Evolutionary conservation across 345 rosid species (phyloP).

Genomic region (Heritiera fomes): DNA sequence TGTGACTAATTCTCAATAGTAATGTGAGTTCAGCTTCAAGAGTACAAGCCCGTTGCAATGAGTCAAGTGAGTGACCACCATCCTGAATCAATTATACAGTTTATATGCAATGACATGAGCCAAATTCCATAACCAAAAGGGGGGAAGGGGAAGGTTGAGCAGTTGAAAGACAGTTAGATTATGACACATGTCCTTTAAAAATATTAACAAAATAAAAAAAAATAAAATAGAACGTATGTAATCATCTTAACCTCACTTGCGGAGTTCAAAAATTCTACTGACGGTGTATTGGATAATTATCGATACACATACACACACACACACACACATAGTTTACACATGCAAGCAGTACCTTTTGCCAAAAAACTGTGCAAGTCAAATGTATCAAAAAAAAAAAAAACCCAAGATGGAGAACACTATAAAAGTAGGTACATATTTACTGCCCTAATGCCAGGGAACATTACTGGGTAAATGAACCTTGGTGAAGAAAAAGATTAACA

Average conservation of each 20-base stretch:
- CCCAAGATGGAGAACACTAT: neutral
- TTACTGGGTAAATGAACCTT: neutral
- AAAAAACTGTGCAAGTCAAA: neutral
- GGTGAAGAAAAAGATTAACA: neutral
- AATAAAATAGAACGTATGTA: no score
- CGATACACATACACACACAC: no score
- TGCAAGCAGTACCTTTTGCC: neutral
- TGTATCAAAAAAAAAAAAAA: neutral
- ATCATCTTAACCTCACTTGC: no score
- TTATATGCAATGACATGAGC: neutral
- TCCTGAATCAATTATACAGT: conserved; percentile 42
- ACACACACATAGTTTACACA: neutral
- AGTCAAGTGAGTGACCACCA: conserved; percentile 68
- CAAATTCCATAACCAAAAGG: neutral
- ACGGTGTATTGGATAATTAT: no score
- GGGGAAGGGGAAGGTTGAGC: neutral
- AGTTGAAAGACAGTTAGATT: neutral
- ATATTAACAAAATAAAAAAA: no score
- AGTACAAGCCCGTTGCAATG: conserved; percentile 79
- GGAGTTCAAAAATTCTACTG: no score
- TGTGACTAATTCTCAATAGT: conserved; percentile 82
- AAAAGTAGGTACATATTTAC: neutral
- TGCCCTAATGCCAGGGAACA: neutral
- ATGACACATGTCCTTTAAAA: no score
- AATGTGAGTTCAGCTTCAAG: conserved; percentile 85